Percentiles rank a stretch among this genome's conserved stretches.
Evolutionary conservation across 306 rosid species (phyloP).

Genomic region (Castanea crenata): DNA sequence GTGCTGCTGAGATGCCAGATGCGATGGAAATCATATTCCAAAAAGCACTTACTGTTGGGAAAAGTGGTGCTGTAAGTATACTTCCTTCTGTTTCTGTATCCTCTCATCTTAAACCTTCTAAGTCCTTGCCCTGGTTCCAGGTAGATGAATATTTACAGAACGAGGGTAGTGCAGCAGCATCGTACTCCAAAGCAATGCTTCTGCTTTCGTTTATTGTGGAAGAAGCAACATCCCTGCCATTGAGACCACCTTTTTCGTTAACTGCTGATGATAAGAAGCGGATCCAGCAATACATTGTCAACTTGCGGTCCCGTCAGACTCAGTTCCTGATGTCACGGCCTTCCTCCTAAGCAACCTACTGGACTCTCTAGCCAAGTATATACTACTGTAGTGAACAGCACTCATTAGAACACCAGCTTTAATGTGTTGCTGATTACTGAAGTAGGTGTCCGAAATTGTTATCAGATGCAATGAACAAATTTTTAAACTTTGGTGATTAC

Average conservation of each 20-base stretch:
- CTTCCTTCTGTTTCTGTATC: not conserved
- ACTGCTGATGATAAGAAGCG: conserved; percentile 53
- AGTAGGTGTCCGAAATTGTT: not conserved
- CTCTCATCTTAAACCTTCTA: conserved; percentile 5
- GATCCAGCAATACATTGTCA: conserved; percentile 56
- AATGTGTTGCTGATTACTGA: conserved; percentile 18
- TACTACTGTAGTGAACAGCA: conserved; percentile 33
- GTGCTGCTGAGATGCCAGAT: conserved; percentile 71
- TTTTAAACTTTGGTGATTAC: conserved; percentile 6
- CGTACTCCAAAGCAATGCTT: conserved; percentile 78
- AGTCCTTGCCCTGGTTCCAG: conserved; percentile 34
- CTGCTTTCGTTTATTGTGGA: conserved; percentile 70
- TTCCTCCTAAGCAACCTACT: conserved; percentile 28
- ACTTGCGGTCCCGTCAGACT: conserved; percentile 48
- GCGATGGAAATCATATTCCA: conserved; percentile 72
- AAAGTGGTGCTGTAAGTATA: conserved; percentile 68
- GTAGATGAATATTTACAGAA: conserved; percentile 75
- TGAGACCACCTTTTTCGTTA: conserved; percentile 70
- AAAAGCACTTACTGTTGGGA: conserved; percentile 53
- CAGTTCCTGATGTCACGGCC: conserved; percentile 41
- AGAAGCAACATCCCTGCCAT: conserved; percentile 72
- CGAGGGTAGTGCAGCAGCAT: conserved; percentile 50
- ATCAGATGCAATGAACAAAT: conserved; percentile 10
- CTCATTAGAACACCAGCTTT: conserved; percentile 17
- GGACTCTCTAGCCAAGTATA: conserved; percentile 35